Percentiles rank a stretch among this genome's conserved stretches.
Conservation (phyloP, 2,329 filamentous ascomycete species). For the Cyphellophora attinorum region DNA sequence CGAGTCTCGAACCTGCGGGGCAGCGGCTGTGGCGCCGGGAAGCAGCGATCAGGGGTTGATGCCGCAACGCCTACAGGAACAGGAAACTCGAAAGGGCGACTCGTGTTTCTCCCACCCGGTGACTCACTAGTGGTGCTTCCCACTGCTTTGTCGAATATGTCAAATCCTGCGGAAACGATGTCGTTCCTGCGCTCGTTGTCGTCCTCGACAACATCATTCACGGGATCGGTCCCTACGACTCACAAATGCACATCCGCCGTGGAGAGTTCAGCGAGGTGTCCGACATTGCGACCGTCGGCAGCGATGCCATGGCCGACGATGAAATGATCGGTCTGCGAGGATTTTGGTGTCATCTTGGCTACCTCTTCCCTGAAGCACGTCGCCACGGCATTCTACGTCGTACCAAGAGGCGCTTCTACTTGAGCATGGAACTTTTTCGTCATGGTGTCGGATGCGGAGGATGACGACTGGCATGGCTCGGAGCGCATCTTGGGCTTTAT, state of each 20-base stretch:
- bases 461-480: not conserved
- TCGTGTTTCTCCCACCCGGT: too few relatives aligned
- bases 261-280: not conserved
- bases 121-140: too few relatives aligned
- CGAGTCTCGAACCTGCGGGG: too few relatives aligned
- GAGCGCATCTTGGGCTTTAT: not conserved
- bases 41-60: too few relatives aligned
- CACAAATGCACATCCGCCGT: constrained; percentile 1
- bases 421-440: not conserved
- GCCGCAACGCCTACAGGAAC: too few relatives aligned
- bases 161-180: too few relatives aligned
- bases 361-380: not conserved
- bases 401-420: not conserved
- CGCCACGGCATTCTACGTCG: not conserved
- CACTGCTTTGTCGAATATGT: too few relatives aligned
- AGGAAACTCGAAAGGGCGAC: too few relatives aligned
- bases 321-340: not conserved
- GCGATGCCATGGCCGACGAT: not conserved
- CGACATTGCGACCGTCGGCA: not conserved
- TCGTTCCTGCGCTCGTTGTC: too few relatives aligned
- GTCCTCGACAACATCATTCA: too few relatives aligned
- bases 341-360: not conserved
- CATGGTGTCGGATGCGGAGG: not conserved
- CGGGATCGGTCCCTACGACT: too few relatives aligned
- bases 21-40: too few relatives aligned